Conservation (phyloP, 805 yeast genomes). For the Ogataea corticis region DNA sequence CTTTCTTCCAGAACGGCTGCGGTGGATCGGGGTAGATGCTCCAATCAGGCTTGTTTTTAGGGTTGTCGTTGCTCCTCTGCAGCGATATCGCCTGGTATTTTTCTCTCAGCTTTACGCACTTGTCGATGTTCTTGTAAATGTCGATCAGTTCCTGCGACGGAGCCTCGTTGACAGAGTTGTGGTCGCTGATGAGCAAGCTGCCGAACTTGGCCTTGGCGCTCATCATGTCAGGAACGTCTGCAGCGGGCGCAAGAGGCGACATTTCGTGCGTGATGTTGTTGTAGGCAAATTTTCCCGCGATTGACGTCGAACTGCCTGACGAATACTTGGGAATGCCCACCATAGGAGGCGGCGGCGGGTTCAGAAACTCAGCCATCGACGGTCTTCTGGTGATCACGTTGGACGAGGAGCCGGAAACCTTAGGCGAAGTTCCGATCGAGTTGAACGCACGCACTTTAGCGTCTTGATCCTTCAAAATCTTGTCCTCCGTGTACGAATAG, state of each 20-base stretch:
- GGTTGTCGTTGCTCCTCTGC: constrained; percentile 78
- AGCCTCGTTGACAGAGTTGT: constrained; percentile 49
- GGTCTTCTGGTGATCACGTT: constrained; percentile 31
- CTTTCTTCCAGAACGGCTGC: constrained; percentile 75
- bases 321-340: constrained; percentile 19
- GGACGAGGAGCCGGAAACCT: constrained; percentile 29
- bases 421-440: constrained; percentile 38
- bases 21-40: constrained; percentile 91
- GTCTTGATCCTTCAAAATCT: constrained; percentile 62
- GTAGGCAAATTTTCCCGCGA: constrained; percentile 24
- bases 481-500: constrained; percentile 66
- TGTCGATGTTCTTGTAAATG: constrained; percentile 59
- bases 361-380: constrained; percentile 36
- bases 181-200: constrained; percentile 47
- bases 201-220: constrained; percentile 43
- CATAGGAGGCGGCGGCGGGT: constrained; percentile 42
- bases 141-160: constrained; percentile 71
- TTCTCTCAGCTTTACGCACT: constrained; percentile 71
- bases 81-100: constrained; percentile 70
- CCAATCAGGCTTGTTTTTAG: constrained; percentile 79
- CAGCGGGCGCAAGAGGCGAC: constrained; percentile 14
- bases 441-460: constrained; percentile 63
- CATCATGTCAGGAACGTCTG: constrained; percentile 1
- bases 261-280: constrained; percentile 33
- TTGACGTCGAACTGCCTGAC: constrained; percentile 6